Evolutionary conservation across 2,329 filamentous ascomycete species (phyloP).

Genomic region (Lasiodiplodia sp.): DNA sequence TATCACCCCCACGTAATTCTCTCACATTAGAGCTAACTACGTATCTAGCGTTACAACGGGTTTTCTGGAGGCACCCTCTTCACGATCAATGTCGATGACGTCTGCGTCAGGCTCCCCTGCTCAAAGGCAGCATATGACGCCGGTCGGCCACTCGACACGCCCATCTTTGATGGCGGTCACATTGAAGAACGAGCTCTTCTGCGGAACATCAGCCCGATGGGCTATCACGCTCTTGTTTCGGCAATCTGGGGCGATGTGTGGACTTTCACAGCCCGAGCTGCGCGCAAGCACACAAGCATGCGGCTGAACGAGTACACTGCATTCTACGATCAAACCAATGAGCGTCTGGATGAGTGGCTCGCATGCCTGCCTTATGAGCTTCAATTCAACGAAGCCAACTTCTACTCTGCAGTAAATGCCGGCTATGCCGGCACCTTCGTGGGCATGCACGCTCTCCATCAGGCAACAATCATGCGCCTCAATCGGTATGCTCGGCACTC

Average conservation of each 20-base stretch:
- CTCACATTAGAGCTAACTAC: slow-evolving; percentile 24
- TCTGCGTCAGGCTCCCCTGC: slow-evolving; percentile 72
- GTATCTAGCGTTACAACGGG: slow-evolving; percentile 63
- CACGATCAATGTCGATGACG: slow-evolving; percentile 68
- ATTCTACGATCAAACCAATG: slow-evolving; percentile 61
- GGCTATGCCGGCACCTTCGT: slow-evolving; percentile 67
- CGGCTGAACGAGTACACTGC: slow-evolving; percentile 49
- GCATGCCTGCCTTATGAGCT: slow-evolving; percentile 63
- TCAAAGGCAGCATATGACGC: slow-evolving; percentile 68
- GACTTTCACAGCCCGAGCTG: slow-evolving; percentile 63
- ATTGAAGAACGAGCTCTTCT: slow-evolving; percentile 46
- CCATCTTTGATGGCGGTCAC: slow-evolving; percentile 65
- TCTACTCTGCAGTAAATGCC: slow-evolving; percentile 62
- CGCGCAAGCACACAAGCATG: slow-evolving; percentile 33
- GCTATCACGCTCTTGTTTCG: slow-evolving; percentile 67
- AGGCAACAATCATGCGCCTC: slow-evolving; percentile 69
- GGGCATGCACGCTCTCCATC: slow-evolving; percentile 71
- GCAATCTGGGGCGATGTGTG: slow-evolving; percentile 72
- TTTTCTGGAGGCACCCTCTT: slow-evolving; percentile 60
- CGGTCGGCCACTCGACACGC: slow-evolving; percentile 63
- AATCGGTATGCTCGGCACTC: slow-evolving; percentile 62
- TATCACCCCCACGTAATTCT: slow-evolving; percentile 28
- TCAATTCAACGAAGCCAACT: slow-evolving; percentile 62
- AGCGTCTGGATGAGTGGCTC: slow-evolving; percentile 66
- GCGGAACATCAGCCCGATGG: slow-evolving; percentile 58